A percentile compares a stretch with the other conserved stretches of the same genome.
Conservation (phyloP, 768 basidiomycete species). For the Tephrocybe rancida region DNA sequence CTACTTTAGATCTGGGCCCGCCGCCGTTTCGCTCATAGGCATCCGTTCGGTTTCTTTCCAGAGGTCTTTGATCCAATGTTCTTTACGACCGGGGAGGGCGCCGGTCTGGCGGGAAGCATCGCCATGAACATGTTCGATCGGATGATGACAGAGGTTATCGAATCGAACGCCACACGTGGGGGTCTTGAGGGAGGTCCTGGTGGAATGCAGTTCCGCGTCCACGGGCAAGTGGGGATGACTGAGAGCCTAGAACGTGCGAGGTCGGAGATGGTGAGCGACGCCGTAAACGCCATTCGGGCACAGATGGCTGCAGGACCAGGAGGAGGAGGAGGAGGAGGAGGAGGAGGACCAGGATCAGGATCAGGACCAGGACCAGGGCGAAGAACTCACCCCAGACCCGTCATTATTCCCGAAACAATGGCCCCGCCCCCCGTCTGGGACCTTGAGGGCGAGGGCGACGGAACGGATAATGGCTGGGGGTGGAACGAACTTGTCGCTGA, state of each 20-base stretch:
- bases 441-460: constrained; percentile 11
- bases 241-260: constrained; percentile 6
- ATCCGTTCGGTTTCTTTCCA: not conserved
- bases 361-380: no score
- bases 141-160: constrained; percentile 15
- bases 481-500: constrained; percentile 19
- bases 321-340: not conserved
- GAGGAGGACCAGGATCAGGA: constrained; percentile 1
- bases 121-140: constrained; percentile 18
- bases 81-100: not conserved
- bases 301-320: no score
- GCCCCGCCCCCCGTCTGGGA: constrained; percentile 12
- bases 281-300: constrained; percentile 18
- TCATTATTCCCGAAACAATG: constrained; percentile 10
- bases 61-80: not conserved
- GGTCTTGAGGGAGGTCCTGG: not conserved
- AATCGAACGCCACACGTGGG: not conserved
- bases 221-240: not conserved
- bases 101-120: constrained; percentile 12
- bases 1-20: not conserved
- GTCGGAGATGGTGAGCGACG: constrained; percentile 14
- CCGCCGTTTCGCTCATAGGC: not conserved
- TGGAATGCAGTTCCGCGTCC: no score
- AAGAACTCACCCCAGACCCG: no score
- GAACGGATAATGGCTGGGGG: constrained; percentile 13